These are phyloP conservation scores for Bruguiera hainesii DNA, from an alignment of 441 rosid species.

Conservation along the genomic window DNA sequence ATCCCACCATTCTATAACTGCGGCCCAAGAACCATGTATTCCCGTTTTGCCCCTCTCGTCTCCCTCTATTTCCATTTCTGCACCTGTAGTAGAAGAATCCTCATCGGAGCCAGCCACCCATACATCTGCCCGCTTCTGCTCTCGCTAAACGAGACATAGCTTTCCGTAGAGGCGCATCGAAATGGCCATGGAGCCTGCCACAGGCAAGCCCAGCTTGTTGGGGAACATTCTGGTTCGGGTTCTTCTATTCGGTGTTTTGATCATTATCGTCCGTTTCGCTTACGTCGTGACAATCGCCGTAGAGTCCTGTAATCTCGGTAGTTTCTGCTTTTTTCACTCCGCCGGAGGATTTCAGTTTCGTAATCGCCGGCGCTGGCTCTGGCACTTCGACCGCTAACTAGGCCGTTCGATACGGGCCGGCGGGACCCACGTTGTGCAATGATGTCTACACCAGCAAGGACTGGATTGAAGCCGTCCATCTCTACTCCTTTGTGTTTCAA, in stretches of 20 bases:
- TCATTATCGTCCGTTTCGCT: constrained; percentile 68
- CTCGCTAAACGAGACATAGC: background rate
- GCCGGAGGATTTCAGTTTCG: constrained; percentile 57
- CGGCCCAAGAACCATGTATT: constrained; percentile 19
- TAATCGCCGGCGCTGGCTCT: constrained; percentile 36
- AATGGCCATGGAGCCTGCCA: constrained; percentile 45
- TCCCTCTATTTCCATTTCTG: constrained; percentile 33
- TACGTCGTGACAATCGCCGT: constrained; percentile 82
- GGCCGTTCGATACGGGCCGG: constrained; percentile 31
- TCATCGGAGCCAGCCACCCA: constrained; percentile 95
- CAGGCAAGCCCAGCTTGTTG: constrained; percentile 55
- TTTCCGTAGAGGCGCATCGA: background rate
- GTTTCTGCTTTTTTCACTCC: constrained; percentile 85
- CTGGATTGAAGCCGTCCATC: constrained; percentile 60
- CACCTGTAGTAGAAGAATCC: constrained; percentile 25
- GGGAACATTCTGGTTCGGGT: constrained; percentile 58
- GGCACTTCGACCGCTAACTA: constrained; percentile 31
- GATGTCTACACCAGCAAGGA: constrained; percentile 62
- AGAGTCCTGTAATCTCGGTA: constrained; percentile 70
- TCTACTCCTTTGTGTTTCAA: constrained; percentile 69
- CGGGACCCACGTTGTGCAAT: constrained; percentile 19
- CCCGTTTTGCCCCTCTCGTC: constrained; percentile 27
- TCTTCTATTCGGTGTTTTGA: constrained; percentile 58
- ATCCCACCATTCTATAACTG: background rate
- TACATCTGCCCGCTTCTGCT: constrained; percentile 91